A percentile compares a stretch with the other conserved stretches of the same genome.
These are phyloP conservation scores for Trichosporon sp. DNA, from an alignment of 1,284 basidiomycete species.

Conservation along the genomic window DNA sequence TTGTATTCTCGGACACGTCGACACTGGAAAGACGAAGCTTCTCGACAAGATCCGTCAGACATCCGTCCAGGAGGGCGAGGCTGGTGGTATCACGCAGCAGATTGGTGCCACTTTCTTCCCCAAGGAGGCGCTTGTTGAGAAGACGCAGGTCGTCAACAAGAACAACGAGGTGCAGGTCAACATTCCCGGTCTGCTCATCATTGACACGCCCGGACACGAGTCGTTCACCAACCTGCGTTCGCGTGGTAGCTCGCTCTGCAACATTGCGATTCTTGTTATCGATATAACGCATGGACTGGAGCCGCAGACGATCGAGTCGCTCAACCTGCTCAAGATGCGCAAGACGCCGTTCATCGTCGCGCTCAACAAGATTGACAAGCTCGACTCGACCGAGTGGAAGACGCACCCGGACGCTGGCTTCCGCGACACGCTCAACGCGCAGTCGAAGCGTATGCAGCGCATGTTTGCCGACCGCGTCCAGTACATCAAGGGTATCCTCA, in stretches of 20 bases:
- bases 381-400: slow-evolving; percentile 69
- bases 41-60: slow-evolving; percentile 99
- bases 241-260: slow-evolving; percentile 94
- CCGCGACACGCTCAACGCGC: slow-evolving; percentile 84
- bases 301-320: slow-evolving; percentile 93
- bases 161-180: slow-evolving; percentile 86
- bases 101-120: slow-evolving; percentile 99
- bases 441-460: slow-evolving; percentile 71
- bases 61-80: slow-evolving; percentile 98
- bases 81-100: slow-evolving; percentile 99
- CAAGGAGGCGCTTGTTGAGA: slow-evolving; percentile 86
- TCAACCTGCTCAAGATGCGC: slow-evolving; percentile 83
- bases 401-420: slow-evolving; percentile 86
- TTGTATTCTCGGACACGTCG: slow-evolving; percentile 98
- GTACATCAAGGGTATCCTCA: slow-evolving; percentile 86
- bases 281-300: slow-evolving; percentile 99
- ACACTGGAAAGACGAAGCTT: slow-evolving; percentile 98
- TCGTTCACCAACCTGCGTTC: slow-evolving; percentile 97
- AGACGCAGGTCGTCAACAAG: slow-evolving; percentile 86
- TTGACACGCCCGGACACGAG: slow-evolving; percentile 99
- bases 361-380: slow-evolving; percentile 66
- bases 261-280: slow-evolving; percentile 97
- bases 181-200: slow-evolving; percentile 91
- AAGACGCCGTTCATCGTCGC: slow-evolving; percentile 99
- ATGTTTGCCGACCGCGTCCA: slow-evolving; percentile 88